Conservation (phyloP, 768 basidiomycete species). For the Russula compacta region DNA sequence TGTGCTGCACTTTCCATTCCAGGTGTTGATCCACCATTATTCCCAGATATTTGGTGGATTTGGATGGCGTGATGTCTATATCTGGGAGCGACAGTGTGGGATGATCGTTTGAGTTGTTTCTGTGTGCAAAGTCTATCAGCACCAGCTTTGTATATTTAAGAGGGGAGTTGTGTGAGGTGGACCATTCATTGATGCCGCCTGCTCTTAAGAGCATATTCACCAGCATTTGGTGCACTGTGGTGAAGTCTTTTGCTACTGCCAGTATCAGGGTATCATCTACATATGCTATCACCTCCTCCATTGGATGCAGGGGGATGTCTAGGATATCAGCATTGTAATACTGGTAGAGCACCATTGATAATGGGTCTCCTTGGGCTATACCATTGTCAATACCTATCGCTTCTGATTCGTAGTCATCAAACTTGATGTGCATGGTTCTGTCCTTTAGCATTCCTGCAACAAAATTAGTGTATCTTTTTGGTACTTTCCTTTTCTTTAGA, state of each 20-base stretch:
- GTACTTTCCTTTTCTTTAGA: background rate
- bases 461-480: background rate
- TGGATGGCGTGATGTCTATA: rapidly evolving
- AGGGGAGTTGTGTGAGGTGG: background rate
- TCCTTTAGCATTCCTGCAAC: background rate
- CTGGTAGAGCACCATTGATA: background rate
- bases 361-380: background rate
- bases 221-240: background rate
- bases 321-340: slow-evolving; percentile 2
- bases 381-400: too few relatives aligned
- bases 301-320: background rate
- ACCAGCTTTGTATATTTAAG: slow-evolving; percentile 1
- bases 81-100: background rate
- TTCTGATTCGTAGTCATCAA: background rate
- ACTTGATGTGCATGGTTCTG: background rate
- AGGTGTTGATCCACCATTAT: background rate
- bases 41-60: background rate
- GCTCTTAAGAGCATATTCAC: background rate
- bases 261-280: slow-evolving; percentile 11
- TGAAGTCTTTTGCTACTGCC: slow-evolving; percentile 23
- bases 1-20: background rate
- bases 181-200: background rate
- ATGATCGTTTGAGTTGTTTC: rapidly evolving
- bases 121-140: background rate
- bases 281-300: background rate